Percentiles rank a stretch among this genome's conserved stretches.
Conservation (phyloP, 768 basidiomycete species). For the Lyophyllum semitale region DNA sequence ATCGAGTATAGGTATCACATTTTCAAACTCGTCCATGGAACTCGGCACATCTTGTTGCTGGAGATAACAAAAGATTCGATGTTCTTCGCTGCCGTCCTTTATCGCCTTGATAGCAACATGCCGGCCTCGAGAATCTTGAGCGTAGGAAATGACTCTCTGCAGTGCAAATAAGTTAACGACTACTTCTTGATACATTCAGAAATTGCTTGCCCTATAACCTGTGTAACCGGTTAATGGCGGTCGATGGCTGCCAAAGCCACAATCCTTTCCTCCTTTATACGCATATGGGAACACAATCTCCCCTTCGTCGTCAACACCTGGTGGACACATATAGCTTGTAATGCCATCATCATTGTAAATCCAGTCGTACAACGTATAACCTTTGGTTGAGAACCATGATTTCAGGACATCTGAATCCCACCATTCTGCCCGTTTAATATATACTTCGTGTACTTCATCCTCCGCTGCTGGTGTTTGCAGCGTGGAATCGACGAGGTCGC, state of each 20-base stretch:
- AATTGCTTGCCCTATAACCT: background rate
- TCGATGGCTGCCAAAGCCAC: too few relatives aligned
- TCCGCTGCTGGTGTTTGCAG: background rate
- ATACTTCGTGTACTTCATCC: background rate
- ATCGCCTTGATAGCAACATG: constrained; percentile 31
- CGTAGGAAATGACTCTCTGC: background rate
- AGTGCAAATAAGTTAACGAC: background rate
- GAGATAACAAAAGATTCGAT: constrained; percentile 20
- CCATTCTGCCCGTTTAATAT: background rate
- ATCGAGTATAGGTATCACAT: constrained; percentile 12
- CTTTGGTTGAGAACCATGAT: background rate
- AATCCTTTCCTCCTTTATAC: background rate
- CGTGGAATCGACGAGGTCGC: background rate
- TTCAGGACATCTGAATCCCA: background rate
- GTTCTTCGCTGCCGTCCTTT: constrained; percentile 22
- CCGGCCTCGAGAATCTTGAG: constrained; percentile 20
- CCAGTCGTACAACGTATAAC: constrained; percentile 1
- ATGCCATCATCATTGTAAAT: background rate
- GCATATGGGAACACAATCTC: constrained; percentile 4
- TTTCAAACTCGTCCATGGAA: background rate
- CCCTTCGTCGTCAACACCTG: background rate
- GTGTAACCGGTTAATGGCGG: background rate
- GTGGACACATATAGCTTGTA: background rate
- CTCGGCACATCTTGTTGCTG: constrained; percentile 5
- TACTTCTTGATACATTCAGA: background rate